Conservation (phyloP, 306 rosid species). For the Canavalia ensiformis region DNA sequence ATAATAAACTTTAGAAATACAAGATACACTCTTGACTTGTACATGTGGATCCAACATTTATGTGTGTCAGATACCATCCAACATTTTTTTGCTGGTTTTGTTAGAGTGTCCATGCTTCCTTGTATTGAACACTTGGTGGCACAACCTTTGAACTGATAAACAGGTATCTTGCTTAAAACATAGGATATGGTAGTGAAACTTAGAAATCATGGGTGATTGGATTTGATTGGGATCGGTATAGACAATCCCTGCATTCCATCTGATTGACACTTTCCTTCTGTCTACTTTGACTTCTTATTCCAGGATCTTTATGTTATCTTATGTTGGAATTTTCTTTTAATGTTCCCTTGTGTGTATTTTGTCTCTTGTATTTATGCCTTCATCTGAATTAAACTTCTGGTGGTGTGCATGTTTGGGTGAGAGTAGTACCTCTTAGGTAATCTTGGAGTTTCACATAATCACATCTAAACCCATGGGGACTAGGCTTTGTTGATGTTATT, state of each 20-base stretch:
- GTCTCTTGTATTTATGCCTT: neutral
- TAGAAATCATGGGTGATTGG: neutral
- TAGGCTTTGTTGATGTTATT: slow-evolving; percentile 29
- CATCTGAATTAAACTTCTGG: neutral
- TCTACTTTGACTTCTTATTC: neutral
- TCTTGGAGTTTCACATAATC: slow-evolving; percentile 11
- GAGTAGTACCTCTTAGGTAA: slow-evolving; percentile 7
- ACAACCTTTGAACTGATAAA: neutral
- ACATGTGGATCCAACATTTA: neutral
- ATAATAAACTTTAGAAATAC: neutral
- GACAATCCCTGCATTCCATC: slow-evolving; percentile 6
- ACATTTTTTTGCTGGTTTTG: slow-evolving; percentile 15
- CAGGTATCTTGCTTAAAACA: neutral
- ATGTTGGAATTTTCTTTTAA: slow-evolving; percentile 1
- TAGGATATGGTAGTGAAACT: neutral
- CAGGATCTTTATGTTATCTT: neutral
- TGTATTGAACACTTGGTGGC: neutral
- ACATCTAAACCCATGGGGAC: slow-evolving; percentile 11
- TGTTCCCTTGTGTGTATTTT: neutral
- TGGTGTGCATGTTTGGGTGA: slow-evolving; percentile 15
- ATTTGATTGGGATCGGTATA: slow-evolving; percentile 3
- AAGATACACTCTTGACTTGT: neutral
- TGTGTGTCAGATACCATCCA: neutral
- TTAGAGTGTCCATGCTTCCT: slow-evolving; percentile 20
- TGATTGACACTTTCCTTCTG: slow-evolving; percentile 5